These are phyloP conservation scores for Aspergillus costaricaensis DNA, from an alignment of 2,329 filamentous ascomycete species.

Conservation along the genomic window DNA sequence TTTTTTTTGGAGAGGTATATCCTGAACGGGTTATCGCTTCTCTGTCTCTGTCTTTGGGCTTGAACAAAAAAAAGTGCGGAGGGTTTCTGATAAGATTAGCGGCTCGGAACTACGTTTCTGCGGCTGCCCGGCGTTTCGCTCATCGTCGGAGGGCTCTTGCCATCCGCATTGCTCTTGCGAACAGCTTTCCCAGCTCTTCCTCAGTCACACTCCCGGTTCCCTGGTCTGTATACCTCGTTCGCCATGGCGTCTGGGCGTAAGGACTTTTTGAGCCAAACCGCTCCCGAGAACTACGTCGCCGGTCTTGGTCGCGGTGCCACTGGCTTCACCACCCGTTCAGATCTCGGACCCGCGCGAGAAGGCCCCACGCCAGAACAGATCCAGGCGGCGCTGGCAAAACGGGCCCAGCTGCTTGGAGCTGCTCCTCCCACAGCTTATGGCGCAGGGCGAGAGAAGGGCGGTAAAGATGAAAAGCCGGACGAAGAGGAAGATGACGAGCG, in stretches of 20 bases:
- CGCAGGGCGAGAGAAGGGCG: constrained; percentile 66
- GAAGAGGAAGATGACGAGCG: constrained; percentile 76
- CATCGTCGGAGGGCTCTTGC: constrained; percentile 2
- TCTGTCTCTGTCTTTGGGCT: background rate
- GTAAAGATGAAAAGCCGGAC: constrained; percentile 64
- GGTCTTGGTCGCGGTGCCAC: constrained; percentile 97
- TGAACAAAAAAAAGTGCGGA: constrained; percentile 21
- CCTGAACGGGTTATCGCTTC: too few relatives aligned
- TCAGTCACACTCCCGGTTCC: background rate
- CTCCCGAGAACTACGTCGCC: constrained; percentile 86
- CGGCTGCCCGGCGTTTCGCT: constrained; percentile 10
- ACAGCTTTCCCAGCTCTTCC: background rate
- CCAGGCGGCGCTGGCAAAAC: constrained; percentile 93
- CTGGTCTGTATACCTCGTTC: constrained; percentile 13
- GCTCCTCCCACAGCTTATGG: constrained; percentile 75
- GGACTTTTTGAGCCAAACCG: constrained; percentile 86
- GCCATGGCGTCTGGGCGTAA: constrained; percentile 64
- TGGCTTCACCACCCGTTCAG: constrained; percentile 95
- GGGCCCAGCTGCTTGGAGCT: constrained; percentile 77
- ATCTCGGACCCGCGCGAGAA: constrained; percentile 91
- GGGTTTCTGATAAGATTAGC: constrained; percentile 24
- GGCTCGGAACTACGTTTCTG: constrained; percentile 22
- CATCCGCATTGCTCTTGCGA: background rate
- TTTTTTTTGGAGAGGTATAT: background rate
- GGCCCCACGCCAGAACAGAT: constrained; percentile 97